Base-by-base conservation (phyloP, 257 asterid genomes). In the Solanum stenotomum region DNA sequence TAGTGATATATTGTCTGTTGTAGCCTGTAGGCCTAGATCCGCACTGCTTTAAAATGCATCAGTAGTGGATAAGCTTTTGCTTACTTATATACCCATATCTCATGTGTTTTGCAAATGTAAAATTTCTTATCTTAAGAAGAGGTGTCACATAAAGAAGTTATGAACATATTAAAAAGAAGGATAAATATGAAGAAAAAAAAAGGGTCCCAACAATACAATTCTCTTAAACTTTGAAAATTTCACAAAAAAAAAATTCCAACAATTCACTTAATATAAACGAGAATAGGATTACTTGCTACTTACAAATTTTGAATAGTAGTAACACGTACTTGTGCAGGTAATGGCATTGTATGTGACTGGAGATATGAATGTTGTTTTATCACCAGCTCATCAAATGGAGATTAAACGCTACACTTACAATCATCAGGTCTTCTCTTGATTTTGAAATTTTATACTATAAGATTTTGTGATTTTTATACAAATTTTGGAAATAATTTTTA, bases 361-460 rank as follows among this genome's bases (percentile, higher is more conserved):
- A 44, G 89, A 85, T 35, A 81, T 90, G 20, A 89, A 90, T 87
- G 14, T 87, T 1, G 89, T 89, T 3, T 87, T 90, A 70, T 85
- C 91, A 16, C 68, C 88, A 7, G 89, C 89, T 44, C 92, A 90
- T 68, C 85, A 76, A 68, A 85, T 18, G 79, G 92, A 90, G 85
- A 90, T 89, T 65, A 89, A 89, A 12, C 91, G 92, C 25, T 90
- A 90, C n/a, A 42, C 89, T n/a, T 90, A 90, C 84, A 89, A 90
- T 70, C 92, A 90, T 65, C 92, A 89, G 90, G 92, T 90, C n/a
- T 6, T 52, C 56, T 46, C 56, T 46, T 13, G 20, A 46, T 46
- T 46, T 52, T 18, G n/a, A 52, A 52, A 52, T 52, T 18, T 52
- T 18, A 2, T 52, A 0, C 10, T 18, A 52, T 52, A 52, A 52